Base-by-base conservation (phyloP, 192 early-diverging fungal genomes). In the Chytriomyces confervae region DNA sequence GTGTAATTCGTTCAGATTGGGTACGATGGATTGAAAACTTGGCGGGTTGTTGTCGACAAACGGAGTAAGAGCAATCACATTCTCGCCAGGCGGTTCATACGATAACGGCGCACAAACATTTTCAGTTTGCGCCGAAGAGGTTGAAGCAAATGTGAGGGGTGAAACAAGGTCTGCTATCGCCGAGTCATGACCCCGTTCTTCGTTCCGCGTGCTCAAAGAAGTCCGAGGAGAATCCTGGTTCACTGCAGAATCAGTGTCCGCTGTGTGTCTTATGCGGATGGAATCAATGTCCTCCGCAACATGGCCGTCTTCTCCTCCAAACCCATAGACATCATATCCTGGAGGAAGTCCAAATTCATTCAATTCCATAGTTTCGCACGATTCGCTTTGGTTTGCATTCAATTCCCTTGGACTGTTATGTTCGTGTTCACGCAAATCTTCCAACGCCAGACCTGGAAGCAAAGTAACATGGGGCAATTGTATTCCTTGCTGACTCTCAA, bases 41-140 rank as follows among this genome's bases (percentile, higher is more conserved):
- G 72, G 72, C 29, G 72, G 72, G 18, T 74, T 74, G 72, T 74
- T 74, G 46, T 74, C 72, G 2, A 62, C 43, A 45, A 74, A 74
- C 27, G 72, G 72, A n/a, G 44, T n/a, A 9, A 74, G 46, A 9
- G 43, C 20, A 49, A 74, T 74, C 60, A 74, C 72, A 62, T 63
- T 61, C 5, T 74, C 72, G 9, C 72, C 72, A 7, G 61, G 72
- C 13, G 69, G 69, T 9, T 43, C 50, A 44, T 71, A 71, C 50
- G 69, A 51, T 6, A 57, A 27, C 50, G 57, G 20, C 8, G 57
- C 9, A 0, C 36, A 36, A 36, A 2, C 36, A 1, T 36, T 36
- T 36, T 36, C 36, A 36, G 36, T 36, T 36, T 36, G 36, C 36
- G 36, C 36, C 36, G 36, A 36, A 36, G 36, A 36, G 36, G 36